phyloP scores from a whole-genome alignment of 441 rosid genomes.

The Brassica hybrid region DNA sequence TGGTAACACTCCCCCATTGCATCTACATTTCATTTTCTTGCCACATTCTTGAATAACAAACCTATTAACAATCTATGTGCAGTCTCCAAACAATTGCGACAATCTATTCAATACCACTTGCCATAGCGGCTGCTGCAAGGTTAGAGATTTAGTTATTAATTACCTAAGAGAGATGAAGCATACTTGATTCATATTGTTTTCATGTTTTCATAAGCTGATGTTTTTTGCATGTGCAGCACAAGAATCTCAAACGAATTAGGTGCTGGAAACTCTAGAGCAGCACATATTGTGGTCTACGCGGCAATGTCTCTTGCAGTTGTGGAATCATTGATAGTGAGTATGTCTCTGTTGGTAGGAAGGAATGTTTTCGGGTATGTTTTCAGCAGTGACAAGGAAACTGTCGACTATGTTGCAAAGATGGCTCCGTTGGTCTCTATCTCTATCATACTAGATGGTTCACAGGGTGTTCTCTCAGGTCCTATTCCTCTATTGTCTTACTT shows the following conservation, averaged over 20 bases:
- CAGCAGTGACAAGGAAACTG: constrained; percentile 67
- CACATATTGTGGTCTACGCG: constrained; percentile 52
- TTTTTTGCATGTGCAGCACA: constrained; percentile 51
- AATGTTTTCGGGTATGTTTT: constrained; percentile 59
- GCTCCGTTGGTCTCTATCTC: constrained; percentile 68
- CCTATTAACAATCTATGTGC: constrained; percentile 23
- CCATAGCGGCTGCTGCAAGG: constrained; percentile 61
- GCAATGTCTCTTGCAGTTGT: constrained; percentile 42
- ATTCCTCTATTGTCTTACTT: neutral
- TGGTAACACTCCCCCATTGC: constrained; percentile 46
- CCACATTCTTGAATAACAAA: neutral
- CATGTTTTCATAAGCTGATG: neutral
- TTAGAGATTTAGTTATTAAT: constrained; percentile 27
- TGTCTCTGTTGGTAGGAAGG: constrained; percentile 48
- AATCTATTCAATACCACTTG: constrained; percentile 56
- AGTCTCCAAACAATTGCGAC: constrained; percentile 54
- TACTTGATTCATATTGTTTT: neutral
- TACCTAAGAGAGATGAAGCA: too few relatives aligned
- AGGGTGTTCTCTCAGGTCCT: constrained; percentile 69
- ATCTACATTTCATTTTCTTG: constrained; percentile 22
- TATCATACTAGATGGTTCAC: constrained; percentile 59
- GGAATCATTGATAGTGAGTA: constrained; percentile 47
- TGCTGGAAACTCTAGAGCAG: constrained; percentile 65
- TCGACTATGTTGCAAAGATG: constrained; percentile 68
- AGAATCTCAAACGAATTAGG: constrained; percentile 88